Conservation (phyloP, 2,329 filamentous ascomycete species). For the Arthrobotrys pseudoclavata region DNA sequence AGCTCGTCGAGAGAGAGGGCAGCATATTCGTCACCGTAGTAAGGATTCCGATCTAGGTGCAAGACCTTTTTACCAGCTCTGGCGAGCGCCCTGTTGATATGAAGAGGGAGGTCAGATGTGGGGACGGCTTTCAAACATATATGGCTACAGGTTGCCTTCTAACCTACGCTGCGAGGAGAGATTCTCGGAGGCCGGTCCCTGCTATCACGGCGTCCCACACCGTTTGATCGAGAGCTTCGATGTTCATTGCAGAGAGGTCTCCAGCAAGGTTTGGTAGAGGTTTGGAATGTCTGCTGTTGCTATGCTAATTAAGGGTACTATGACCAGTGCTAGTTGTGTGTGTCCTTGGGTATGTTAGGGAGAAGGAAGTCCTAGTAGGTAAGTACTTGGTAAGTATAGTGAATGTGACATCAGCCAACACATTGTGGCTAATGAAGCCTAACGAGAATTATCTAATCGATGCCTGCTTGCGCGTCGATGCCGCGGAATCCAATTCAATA, state of each 20-base stretch:
- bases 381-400: too few relatives aligned
- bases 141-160: conserved; percentile 17
- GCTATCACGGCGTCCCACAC: conserved; percentile 71
- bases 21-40: conserved; percentile 61
- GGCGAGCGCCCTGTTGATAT: conserved; percentile 60
- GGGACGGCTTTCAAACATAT: not conserved
- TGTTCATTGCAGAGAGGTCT: conserved; percentile 62
- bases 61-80: conserved; percentile 62
- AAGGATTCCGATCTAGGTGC: conserved; percentile 62
- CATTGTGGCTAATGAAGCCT: conserved; percentile 1
- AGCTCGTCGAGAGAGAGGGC: conserved; percentile 61
- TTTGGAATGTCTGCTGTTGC: not conserved
- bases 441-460: conserved; percentile 4
- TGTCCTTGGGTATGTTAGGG: too few relatives aligned
- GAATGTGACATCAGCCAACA: conserved; percentile 22
- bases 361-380: too few relatives aligned
- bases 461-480: too few relatives aligned
- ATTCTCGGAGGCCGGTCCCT: conserved; percentile 71
- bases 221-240: conserved; percentile 70
- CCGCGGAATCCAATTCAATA: not conserved
- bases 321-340: not conserved
- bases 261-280: not conserved
- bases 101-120: conserved; percentile 5
- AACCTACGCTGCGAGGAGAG: conserved; percentile 71
- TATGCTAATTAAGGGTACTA: not conserved